These are phyloP conservation scores for Entomortierella parvispora DNA, from an alignment of 192 early-diverging fungal species.

Conservation along the genomic window DNA sequence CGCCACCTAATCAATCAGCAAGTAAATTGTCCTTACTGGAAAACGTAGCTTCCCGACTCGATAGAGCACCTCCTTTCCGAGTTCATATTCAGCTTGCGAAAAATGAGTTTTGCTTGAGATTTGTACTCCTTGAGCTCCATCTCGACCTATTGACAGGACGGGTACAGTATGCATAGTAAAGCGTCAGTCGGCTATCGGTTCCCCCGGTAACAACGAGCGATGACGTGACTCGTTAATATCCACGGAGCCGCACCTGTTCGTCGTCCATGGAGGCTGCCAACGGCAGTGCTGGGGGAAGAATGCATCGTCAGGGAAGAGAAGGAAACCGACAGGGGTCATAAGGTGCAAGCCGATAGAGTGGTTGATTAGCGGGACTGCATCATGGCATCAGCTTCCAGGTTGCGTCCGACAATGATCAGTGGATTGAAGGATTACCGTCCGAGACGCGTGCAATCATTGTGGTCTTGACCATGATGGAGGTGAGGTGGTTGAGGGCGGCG, in stretches of 20 bases:
- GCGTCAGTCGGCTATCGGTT: not conserved
- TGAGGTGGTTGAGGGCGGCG: not conserved
- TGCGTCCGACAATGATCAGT: no score
- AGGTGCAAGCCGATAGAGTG: no score
- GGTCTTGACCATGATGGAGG: slow-evolving; percentile 86
- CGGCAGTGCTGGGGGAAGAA: slow-evolving; percentile 68
- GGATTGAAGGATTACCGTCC: slow-evolving; percentile 64
- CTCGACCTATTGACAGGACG: slow-evolving; percentile 59
- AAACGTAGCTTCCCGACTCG: slow-evolving; percentile 88
- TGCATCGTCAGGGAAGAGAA: not conserved
- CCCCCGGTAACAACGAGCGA: not conserved
- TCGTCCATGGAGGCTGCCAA: slow-evolving; percentile 97
- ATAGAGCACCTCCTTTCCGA: slow-evolving; percentile 94
- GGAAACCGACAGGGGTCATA: no score
- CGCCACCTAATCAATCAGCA: not conserved
- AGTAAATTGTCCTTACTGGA: slow-evolving; percentile 74
- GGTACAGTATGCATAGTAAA: not conserved
- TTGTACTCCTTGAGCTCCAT: slow-evolving; percentile 92
- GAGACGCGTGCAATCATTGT: slow-evolving; percentile 94
- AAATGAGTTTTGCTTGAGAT: slow-evolving; percentile 92
- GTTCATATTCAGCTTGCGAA: slow-evolving; percentile 86
- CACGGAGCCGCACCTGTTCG: slow-evolving; percentile 70
- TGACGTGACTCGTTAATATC: not conserved
- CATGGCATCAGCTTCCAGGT: no score
- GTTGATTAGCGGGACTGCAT: no score